These are phyloP conservation scores for Immersiella caudata DNA, from an alignment of 495 filamentous ascomycete species.

Conservation along the genomic window DNA sequence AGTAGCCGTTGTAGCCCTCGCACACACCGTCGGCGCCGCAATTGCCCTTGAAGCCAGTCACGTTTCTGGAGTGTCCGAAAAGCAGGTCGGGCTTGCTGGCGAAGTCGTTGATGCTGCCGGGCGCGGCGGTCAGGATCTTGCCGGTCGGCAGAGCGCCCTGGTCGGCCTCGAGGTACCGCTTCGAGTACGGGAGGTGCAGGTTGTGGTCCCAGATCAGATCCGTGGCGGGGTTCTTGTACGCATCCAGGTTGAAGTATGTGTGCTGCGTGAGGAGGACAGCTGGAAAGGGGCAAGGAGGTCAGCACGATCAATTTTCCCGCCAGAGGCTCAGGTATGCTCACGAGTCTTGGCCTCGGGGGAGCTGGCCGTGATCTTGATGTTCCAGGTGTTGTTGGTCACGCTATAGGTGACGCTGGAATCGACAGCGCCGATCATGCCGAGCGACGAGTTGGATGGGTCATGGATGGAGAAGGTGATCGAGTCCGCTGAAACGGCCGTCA, in stretches of 20 bases:
- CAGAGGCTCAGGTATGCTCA: slow-evolving; percentile 29
- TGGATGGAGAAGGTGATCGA: slow-evolving; percentile 79
- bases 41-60: slow-evolving; percentile 60
- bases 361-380: slow-evolving; percentile 56
- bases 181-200: slow-evolving; percentile 70
- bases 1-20: slow-evolving; percentile 80
- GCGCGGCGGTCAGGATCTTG: slow-evolving; percentile 60
- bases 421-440: slow-evolving; percentile 75
- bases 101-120: slow-evolving; percentile 71
- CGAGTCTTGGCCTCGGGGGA: slow-evolving; percentile 55
- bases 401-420: slow-evolving; percentile 75
- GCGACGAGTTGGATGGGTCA: slow-evolving; percentile 64
- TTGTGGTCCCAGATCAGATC: slow-evolving; percentile 69
- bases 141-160: slow-evolving; percentile 74
- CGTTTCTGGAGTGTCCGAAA: slow-evolving; percentile 64
- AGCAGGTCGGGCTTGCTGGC: slow-evolving; percentile 59
- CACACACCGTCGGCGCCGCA: slow-evolving; percentile 68
- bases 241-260: slow-evolving; percentile 88
- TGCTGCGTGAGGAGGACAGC: slow-evolving; percentile 75
- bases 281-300: slow-evolving; percentile 34
- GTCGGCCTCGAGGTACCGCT: slow-evolving; percentile 69
- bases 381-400: slow-evolving; percentile 52
- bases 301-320: background rate
- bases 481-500: slow-evolving; percentile 58
- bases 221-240: slow-evolving; percentile 62